Conservation (phyloP, 345 rosid genomes). For the Kernera saxatilis region DNA sequence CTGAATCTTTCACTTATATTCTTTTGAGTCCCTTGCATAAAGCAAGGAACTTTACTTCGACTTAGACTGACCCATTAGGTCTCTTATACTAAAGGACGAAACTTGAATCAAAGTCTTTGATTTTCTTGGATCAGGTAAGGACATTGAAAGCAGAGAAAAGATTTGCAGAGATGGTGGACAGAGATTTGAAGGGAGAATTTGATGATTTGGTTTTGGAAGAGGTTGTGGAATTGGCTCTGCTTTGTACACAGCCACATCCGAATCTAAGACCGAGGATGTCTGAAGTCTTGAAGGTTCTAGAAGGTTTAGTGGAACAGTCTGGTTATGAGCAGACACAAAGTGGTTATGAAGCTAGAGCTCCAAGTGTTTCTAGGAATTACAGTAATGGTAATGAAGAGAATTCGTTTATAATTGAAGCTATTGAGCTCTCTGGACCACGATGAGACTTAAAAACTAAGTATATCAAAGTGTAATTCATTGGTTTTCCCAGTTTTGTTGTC, state of each 20-base stretch:
- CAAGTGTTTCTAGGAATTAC: constrained; percentile 49
- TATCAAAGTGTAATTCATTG: not conserved
- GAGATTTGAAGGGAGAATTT: constrained; percentile 68
- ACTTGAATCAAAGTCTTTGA: not conserved
- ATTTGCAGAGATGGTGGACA: constrained; percentile 62
- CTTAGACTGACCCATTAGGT: not conserved
- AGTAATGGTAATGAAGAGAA: constrained; percentile 60
- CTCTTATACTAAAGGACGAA: not conserved
- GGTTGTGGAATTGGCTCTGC: constrained; percentile 63
- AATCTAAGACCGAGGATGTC: constrained; percentile 78
- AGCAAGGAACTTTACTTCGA: not conserved
- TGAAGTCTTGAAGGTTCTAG: constrained; percentile 62
- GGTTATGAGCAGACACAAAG: constrained; percentile 43
- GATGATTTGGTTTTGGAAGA: constrained; percentile 63
- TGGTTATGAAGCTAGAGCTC: constrained; percentile 40
- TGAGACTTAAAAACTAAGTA: constrained; percentile 16
- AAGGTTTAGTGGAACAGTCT: constrained; percentile 57
- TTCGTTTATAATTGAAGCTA: constrained; percentile 87
- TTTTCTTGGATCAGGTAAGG: constrained; percentile 49
- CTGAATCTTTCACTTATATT: not conserved
- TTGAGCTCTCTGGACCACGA: constrained; percentile 96
- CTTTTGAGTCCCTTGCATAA: not conserved
- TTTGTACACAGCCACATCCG: constrained; percentile 70
- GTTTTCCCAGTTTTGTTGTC: not conserved
- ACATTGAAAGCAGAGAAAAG: constrained; percentile 71